These are phyloP conservation scores for Didymellaceae sp. DNA, from an alignment of 2,329 filamentous ascomycete genomes.

Conservation along the genomic window DNA sequence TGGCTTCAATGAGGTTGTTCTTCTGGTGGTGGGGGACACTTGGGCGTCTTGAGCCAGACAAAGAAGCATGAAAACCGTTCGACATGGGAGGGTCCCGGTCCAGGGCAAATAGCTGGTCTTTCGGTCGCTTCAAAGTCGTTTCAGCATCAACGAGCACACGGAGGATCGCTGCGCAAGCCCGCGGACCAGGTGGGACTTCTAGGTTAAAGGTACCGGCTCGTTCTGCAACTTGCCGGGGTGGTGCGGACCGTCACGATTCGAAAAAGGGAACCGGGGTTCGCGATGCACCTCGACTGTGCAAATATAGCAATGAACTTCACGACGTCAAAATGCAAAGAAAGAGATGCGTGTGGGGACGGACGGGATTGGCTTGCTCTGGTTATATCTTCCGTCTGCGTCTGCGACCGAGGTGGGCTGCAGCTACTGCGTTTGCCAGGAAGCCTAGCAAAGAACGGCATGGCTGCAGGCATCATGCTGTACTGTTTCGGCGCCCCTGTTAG, in stretches of 20 bases:
- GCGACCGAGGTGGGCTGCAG: conserved; percentile 18
- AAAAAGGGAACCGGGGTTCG: conserved; percentile 27
- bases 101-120: conserved; percentile 39
- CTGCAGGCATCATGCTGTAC: conserved; percentile 27
- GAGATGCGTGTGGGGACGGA: conserved; percentile 18
- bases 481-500: conserved; percentile 29
- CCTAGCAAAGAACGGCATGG: conserved; percentile 26
- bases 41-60: conserved; percentile 37
- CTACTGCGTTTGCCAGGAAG: conserved; percentile 28
- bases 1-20: conserved; percentile 38
- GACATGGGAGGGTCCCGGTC: conserved; percentile 43
- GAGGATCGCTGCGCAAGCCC: conserved; percentile 32
- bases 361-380: conserved; percentile 20
- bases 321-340: conserved; percentile 17
- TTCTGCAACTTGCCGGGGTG: conserved; percentile 29
- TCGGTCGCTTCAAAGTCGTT: conserved; percentile 50
- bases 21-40: conserved; percentile 30
- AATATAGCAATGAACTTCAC: conserved; percentile 13
- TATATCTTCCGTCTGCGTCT: conserved; percentile 23
- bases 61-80: conserved; percentile 42
- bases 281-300: conserved; percentile 19
- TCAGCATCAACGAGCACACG: conserved; percentile 45
- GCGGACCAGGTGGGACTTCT: conserved; percentile 35
- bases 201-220: conserved; percentile 38
- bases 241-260: conserved; percentile 31